phyloP scores from a whole-genome alignment of 1,284 basidiomycete species.

The Ustilago vetiveriae region DNA sequence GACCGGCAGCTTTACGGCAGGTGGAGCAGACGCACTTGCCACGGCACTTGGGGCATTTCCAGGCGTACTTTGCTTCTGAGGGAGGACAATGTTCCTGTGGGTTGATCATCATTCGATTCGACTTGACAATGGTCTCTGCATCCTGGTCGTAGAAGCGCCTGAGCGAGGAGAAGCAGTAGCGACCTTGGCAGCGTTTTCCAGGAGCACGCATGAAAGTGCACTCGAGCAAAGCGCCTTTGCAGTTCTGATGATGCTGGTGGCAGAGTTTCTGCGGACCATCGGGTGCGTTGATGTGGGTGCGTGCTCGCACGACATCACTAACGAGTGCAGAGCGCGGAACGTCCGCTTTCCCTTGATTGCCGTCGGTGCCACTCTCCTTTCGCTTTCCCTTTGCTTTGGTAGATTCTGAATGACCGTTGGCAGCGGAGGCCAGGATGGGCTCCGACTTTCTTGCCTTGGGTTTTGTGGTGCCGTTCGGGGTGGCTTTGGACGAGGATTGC shows the following conservation, averaged over 20 bases:
- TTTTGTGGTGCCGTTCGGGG: slow-evolving; percentile 10
- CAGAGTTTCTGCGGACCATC: slow-evolving; percentile 26
- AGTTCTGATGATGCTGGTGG: slow-evolving; percentile 41
- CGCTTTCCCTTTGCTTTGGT: slow-evolving; percentile 16
- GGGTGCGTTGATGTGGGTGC: slow-evolving; percentile 33
- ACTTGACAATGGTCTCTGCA: slow-evolving; percentile 39
- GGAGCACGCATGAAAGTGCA: slow-evolving; percentile 50
- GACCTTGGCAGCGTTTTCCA: slow-evolving; percentile 33
- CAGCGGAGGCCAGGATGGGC: slow-evolving; percentile 1
- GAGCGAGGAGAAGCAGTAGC: slow-evolving; percentile 43
- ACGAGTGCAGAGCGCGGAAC: slow-evolving; percentile 17
- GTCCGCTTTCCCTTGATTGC: neutral
- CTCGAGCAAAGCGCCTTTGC: slow-evolving; percentile 37
- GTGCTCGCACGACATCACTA: slow-evolving; percentile 26
- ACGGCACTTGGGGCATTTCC: slow-evolving; percentile 47
- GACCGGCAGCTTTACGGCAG: slow-evolving; percentile 32
- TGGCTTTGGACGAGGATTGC: too few species aligned
- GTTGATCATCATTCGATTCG: slow-evolving; percentile 45
- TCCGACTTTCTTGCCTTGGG: slow-evolving; percentile 29
- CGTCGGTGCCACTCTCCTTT: slow-evolving; percentile 6
- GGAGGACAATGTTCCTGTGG: slow-evolving; percentile 38
- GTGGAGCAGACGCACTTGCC: slow-evolving; percentile 33
- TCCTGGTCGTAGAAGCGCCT: slow-evolving; percentile 40
- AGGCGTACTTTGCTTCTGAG: slow-evolving; percentile 43
- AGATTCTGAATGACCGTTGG: neutral